A percentile compares a stretch with the other conserved stretches of the same genome.
These are phyloP conservation scores for Fusarium xyrophilum DNA, from an alignment of 2,329 filamentous ascomycete species.

Conservation along the genomic window DNA sequence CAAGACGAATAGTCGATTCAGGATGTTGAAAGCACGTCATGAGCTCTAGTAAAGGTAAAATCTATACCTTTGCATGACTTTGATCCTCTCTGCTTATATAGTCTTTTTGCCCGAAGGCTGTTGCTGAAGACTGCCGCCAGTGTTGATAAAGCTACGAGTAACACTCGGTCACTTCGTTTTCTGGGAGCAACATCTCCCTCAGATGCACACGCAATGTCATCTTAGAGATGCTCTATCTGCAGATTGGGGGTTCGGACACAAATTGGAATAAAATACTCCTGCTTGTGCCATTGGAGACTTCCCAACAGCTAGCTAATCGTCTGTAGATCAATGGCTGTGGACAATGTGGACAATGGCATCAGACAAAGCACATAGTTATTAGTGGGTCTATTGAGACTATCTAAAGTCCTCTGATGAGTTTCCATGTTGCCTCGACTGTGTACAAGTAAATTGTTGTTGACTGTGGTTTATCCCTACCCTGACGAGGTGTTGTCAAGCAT, in stretches of 20 bases:
- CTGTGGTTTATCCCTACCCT: fast-evolving
- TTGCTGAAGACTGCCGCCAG: not conserved
- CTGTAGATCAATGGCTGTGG: not conserved
- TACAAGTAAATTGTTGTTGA: fast-evolving
- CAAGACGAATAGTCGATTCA: no score
- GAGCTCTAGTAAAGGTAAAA: fast-evolving
- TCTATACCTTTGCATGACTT: fast-evolving
- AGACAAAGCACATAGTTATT: not conserved
- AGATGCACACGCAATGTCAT: not conserved
- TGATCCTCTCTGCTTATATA: fast-evolving
- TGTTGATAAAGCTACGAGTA: not conserved
- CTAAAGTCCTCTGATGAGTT: fast-evolving
- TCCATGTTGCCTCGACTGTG: fast-evolving
- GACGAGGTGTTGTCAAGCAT: not conserved
- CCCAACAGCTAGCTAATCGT: not conserved
- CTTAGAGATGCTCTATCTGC: fast-evolving
- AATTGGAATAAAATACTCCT: no score
- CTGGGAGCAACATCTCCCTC: not conserved
- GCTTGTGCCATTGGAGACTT: not conserved
- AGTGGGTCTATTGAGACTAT: fast-evolving
- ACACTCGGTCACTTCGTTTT: not conserved
- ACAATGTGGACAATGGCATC: not conserved
- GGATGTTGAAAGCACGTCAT: not conserved
- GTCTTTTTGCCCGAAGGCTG: fast-evolving
- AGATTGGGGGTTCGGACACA: fast-evolving